Percentiles rank a stretch among this genome's conserved stretches.
Evolutionary conservation across 495 filamentous ascomycete genomes (phyloP).

Genomic region (Aspergillus sclerotiicarbonarius): DNA sequence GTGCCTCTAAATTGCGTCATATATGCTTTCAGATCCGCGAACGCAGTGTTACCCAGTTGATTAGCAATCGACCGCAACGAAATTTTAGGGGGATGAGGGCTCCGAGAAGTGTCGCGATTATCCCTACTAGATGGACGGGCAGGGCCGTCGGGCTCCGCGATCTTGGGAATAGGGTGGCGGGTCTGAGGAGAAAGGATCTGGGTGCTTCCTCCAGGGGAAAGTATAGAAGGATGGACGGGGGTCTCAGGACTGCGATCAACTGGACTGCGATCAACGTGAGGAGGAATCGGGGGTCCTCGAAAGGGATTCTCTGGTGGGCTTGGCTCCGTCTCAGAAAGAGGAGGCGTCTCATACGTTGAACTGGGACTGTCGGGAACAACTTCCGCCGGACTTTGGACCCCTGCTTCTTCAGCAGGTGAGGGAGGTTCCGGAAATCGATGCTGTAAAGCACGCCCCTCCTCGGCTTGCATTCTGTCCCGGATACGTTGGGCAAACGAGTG

Average conservation of each 20-base stretch:
- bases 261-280: background rate
- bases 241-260: conserved; percentile 9
- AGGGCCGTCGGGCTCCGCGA: conserved; percentile 8
- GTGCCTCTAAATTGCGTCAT: conserved; percentile 65
- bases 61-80: conserved; percentile 41
- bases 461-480: conserved; percentile 69
- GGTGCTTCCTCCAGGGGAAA: conserved; percentile 21
- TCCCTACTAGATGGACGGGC: conserved; percentile 22
- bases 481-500: conserved; percentile 53
- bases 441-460: conserved; percentile 68
- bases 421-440: conserved; percentile 34
- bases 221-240: conserved; percentile 18
- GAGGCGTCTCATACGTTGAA: conserved; percentile 32
- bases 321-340: conserved; percentile 24
- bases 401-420: conserved; percentile 29
- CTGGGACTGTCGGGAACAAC: conserved; percentile 23
- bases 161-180: conserved; percentile 7
- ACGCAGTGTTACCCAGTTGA: conserved; percentile 58
- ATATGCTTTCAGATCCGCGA: conserved; percentile 64
- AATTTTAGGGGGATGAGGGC: conserved; percentile 38
- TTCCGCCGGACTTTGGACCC: conserved; percentile 10
- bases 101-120: conserved; percentile 23
- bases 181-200: conserved; percentile 19
- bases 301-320: conserved; percentile 26
- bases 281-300: conserved; percentile 17